Evolutionary conservation across 495 filamentous ascomycete genomes (phyloP), one percentile per base, ranked within the genome.

Genomic region (Lepidopterella palustris): DNA sequence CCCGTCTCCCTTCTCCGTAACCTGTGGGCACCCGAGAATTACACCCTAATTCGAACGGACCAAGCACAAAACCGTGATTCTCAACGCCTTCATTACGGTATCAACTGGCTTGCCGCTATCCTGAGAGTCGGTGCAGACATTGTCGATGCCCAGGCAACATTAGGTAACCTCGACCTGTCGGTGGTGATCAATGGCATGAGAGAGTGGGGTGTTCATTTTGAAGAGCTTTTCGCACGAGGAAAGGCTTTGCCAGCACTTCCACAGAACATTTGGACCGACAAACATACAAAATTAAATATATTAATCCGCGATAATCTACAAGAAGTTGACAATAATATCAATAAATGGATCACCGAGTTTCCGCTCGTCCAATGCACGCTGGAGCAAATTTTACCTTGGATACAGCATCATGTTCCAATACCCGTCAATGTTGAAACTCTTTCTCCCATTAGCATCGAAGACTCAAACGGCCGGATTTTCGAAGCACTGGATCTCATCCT

Each of bases 401-500:
- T 67, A 27, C 15, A 55, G 18, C 23, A 54, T 15, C 15, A 24
- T 0, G n/a, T 26, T 39, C 6, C n/a, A 9, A 9, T 47, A 8
- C 13, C 52, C 15, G 25, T 0, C n/a, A 13, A 24, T 10, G 15
- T 49, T 6, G 31, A 29, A 1, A 26, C 35, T 5, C 11, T 5
- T 15, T 3, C 21, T 4, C 13, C 32, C 2, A 40, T 57, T 18
- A 55, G 23, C 13, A 10, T 63, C 5, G 45, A 60, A 11, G 53
- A 39, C 8, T 42, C 59, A 20, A 35, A 5, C 13, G 47, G 50
- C 13, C 24, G 55, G 6, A 49, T 65, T 2, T 62, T 64, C 18
- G 25, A 10, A 11, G 35, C 64, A 20, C 26, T 69, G 6, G 71
- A 75, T 55, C 20, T 51, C 5, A 67, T 72, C 4, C 67, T 75